Base-by-base conservation (phyloP, 2,329 filamentous ascomycete species). In the Paraconiothyrium sp. region DNA sequence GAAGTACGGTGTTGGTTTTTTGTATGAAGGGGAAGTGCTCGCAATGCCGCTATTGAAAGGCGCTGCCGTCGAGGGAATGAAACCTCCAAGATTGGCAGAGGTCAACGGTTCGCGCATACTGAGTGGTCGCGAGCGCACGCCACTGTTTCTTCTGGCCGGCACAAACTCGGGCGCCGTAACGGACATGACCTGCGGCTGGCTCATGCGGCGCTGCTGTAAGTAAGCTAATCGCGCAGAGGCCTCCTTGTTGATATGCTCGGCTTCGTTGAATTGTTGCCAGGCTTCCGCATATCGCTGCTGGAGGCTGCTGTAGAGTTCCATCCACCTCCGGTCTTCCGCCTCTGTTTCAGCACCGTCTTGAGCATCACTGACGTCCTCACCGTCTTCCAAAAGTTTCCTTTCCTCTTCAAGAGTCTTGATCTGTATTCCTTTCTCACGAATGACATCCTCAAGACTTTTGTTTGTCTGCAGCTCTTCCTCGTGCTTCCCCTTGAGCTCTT, bases 331-430 rank as follows among this genome's bases (percentile, higher is more conserved):
- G 61, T 84, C 84, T 24, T 84, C 76, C 34, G 66, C 71, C 52
- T 75, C 76, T 2, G 66, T 50, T 76, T 76, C 88, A 49, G 72
- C 69, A 4, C 74, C 76, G 30, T 79, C 74, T 34, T 78, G 73
- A 46, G 77, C 79, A 32, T 77, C 71, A 6, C 76, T 72, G 24
- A 77, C 79, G 43, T 82, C 79, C 61, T 84, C 82, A 8, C 75
- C 78, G 44, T 76, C 72, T 59, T 78, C 77, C 9, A 78, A 64
- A 43, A 85, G 86, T 76, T 90, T 90, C 54, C 88, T 82, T 66
- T 90, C 86, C 61, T 89, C 88, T 74, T 95, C 92, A 30, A 93
- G 84, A 55, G 89, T 85, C 74, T 92, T 92, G 66, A 94, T 87
- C 66, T 90, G 87, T 27, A 83, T 82, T n/a, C 88, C 86, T 69